Base-by-base conservation (phyloP, 75 land plant genomes). In the Ceratopteris richardii region DNA sequence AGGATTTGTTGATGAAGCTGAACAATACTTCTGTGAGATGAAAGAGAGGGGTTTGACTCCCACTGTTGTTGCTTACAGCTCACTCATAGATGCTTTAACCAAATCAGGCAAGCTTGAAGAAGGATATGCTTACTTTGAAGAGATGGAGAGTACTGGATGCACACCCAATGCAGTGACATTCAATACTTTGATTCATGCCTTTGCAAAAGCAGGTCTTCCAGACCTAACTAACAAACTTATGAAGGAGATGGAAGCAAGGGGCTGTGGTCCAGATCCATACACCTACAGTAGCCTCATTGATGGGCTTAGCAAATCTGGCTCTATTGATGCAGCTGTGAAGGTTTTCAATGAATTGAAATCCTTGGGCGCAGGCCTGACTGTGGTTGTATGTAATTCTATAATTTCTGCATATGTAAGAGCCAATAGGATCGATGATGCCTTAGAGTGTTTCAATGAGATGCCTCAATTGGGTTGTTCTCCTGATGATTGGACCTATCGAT, bases 41-140 rank as follows among this genome's bases (percentile, higher is more conserved):
- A 36, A 59, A 0, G 67, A 65, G 16, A 61, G 63, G 20, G 83
- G 80, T 33, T 73, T 58, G 47, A 27, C 19, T 1, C 83, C 90
- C 0, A 80, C 79, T 67, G 64, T 79, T 29, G 44, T 65, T 22
- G 80, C 87, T 20, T 86, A 83, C 46, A 83, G 83, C 54, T 74
- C 87, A 54, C 43, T 86, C 37, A 69, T 86, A 31, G 65, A 60
- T 43, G 87, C 87, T 24, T 66, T 74, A 39, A 76, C 77, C 29
- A 54, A 69, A 60, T 36, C 64, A 1, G 81, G 87, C 30, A 52
- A 65, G 9, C 53, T 69, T 33, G 31, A 74, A 10, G 69, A 78
- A 25, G 87, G 87, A 26, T 30, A 62, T 54, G 59, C 23, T 19
- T n/a, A 66, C 22, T 80, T 87, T 80, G 54, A 80, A 43, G 77